Evolutionary conservation across 495 filamentous ascomycete genomes (phyloP), one percentile per base, ranked within the genome.

Genomic region (Podospora conica): DNA sequence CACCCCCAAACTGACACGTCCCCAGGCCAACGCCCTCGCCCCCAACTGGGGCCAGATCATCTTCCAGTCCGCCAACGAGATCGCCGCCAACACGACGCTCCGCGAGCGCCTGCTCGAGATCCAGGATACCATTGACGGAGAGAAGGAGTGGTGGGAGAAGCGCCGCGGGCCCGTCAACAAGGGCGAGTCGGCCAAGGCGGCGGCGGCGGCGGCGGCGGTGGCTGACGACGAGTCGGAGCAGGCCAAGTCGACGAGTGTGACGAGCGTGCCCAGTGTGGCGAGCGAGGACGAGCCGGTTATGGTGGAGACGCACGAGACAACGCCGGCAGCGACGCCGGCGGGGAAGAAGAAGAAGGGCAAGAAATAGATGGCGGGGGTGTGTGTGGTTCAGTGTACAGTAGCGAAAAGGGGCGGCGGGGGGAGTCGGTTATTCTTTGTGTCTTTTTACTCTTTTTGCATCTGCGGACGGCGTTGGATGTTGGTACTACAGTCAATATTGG

Each of bases 141-240:
- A 98, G 75, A 90, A 89, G 74, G 84, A 86, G 66, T 96, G 92
- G 93, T 98, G 95, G 95, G 87, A 91, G 79, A 93, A 93, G 83
- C 86, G 88, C 22, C 75, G 80, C 70, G 83, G 86, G 53, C 81
- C 79, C 53, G 90, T 95, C 64, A 82, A 90, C 76, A 82, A 85
- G 15, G 15, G 7, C 20, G 88, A 90, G 18, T 91, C 95, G 70
- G 88, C 95, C 88, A 92, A 91, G 78, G 91, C 96, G 77, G 76
- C 94, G 27, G 89, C 92, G 28, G 85, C 81, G 25, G 80, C 79
- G n/a, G 76, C 94, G 27, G 89, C 92, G 28, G 85, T 81, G 25
- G 80, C 79, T 15, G 89, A 92, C 27, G 85, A 81, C 25, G 80
- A 80, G n/a, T 67, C 73, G 2, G 77, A 75, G 63, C 66, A 70